Evolutionary conservation across 2,329 filamentous ascomycete species (phyloP), one percentile per base, ranked within the genome.

Genomic region (Shiraia sp.): DNA sequence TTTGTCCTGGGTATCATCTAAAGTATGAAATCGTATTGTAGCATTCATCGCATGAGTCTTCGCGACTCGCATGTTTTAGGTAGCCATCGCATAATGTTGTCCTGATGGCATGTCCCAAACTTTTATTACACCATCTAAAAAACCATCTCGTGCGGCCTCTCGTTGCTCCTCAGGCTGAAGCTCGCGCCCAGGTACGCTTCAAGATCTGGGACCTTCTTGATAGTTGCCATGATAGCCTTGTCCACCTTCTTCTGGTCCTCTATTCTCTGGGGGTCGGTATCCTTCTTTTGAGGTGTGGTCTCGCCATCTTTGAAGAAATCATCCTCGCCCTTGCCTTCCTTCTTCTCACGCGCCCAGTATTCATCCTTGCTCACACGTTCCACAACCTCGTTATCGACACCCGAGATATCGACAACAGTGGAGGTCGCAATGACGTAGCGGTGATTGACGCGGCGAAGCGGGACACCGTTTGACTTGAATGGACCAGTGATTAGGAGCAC

Each of bases 401-500:
- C 88, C 57, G 81, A 77, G 68, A 99, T 78, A 72, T 92, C 86
- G 68, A 95, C 82, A 75, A 87, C 87, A 72, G 85, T 84, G 65
- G 86, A 89, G 67, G 89, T 95, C 68, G 89, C 89, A 73, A 93
- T 95, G 72, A 95, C 89, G 77, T 93, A 93, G 78, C 88, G 86
- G 73, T 89, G 81, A 80, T 95, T 95, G 73, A 95, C 88, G 74
- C 81, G 85, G 78, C 93, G 87, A 70, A 99, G 85, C 59, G 93
- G 93, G 51, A 99, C 93, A 75, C 93, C 93, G 81, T 99, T 99
- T 79, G 97, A 87, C 85, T 97, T 97, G 88, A 97, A 99, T 74
- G 93, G 93, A 64, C 93, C 93, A 71, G 93, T 99, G 68, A 99
- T 90, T 73, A 99, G 88, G 74, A 99, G 90, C 58, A 96, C 88